Base-by-base conservation (phyloP, 768 basidiomycete genomes). In the Dendrothele bispora region DNA sequence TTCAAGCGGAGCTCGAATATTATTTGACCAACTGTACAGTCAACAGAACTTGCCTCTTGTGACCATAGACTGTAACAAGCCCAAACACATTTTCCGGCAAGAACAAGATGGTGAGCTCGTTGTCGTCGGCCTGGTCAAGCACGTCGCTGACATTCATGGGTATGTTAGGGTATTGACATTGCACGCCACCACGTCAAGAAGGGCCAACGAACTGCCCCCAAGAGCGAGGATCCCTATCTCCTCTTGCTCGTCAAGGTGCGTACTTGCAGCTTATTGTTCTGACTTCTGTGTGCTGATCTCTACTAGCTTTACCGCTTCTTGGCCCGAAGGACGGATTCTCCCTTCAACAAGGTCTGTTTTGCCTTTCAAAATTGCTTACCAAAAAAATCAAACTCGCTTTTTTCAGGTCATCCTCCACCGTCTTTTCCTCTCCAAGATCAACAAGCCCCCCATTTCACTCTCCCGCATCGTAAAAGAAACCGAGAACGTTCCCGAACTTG, bases 211-310 rank as follows among this genome's bases (percentile, higher is more conserved):
- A 88, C 89, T 59, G 91, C 91, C 54, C 97, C 97, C 69, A 91
- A 91, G 80, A 95, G 92, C 70, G 92, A 98, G 88, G 97, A 99
- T 73, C 95, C 95, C 15, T 98, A 99, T 78, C 83, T 99, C 61
- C 85, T 97, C 62, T 82, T 98, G 62, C 86, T 99, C 54, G 97
- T 98, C 73, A 98, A 98, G 84, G 95, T 95, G 64, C 51, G 72
- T 61, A 34, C 36, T 44, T 46, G 46, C 22, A 28, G 20, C 22
- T 36, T 61, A 40, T 47, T 50, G 29, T 25, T 12, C 18, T 49
- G 47, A 35, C 44, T 56, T 62, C n/a, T 25, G 50, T 21, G 54
- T 32, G 3, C 10, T 29, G 47, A 17, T 26, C 14, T 51, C 12
- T 12, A 50, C 6, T 61, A 99, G 95, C 84, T 98, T 56, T 99